Conservation (phyloP, 805 yeast genomes). For the Helenozyma rhizophorensis region DNA sequence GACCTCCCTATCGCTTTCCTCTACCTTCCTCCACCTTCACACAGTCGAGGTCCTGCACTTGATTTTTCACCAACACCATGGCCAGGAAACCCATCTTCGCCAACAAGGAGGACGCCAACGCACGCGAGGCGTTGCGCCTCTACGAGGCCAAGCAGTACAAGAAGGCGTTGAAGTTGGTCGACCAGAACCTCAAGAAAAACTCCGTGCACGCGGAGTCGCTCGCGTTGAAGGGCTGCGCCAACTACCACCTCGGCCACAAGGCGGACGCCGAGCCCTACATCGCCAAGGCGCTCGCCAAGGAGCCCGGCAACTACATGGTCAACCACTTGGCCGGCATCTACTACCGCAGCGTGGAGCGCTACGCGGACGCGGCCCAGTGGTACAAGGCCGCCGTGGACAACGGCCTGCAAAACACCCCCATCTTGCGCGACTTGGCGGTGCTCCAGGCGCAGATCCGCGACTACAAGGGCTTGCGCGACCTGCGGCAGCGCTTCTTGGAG, state of each 20-base stretch:
- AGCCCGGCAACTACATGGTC: constrained; percentile 61
- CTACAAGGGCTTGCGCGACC: constrained; percentile 53
- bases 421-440: constrained; percentile 76
- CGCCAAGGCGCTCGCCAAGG: constrained; percentile 55
- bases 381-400: constrained; percentile 69
- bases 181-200: constrained; percentile 69
- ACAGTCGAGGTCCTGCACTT: too few species aligned
- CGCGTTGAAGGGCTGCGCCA: constrained; percentile 77
- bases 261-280: constrained; percentile 63
- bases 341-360: constrained; percentile 65
- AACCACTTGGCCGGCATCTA: constrained; percentile 85
- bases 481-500: constrained; percentile 68
- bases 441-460: constrained; percentile 80
- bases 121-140: constrained; percentile 74
- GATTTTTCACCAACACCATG: constrained; percentile 4
- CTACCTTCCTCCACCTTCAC: too few species aligned
- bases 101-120: constrained; percentile 67
- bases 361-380: constrained; percentile 73
- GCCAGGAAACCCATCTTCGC: constrained; percentile 30
- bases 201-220: constrained; percentile 74
- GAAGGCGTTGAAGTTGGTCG: constrained; percentile 74
- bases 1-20: constrained; percentile 1
- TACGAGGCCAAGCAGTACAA: constrained; percentile 86
- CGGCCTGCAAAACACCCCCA: constrained; percentile 73
- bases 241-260: constrained; percentile 53